Percentiles rank a stretch among this genome's conserved stretches.
These are phyloP conservation scores for Leccinellum rugosiceps DNA, from an alignment of 768 basidiomycete genomes.

Conservation along the genomic window DNA sequence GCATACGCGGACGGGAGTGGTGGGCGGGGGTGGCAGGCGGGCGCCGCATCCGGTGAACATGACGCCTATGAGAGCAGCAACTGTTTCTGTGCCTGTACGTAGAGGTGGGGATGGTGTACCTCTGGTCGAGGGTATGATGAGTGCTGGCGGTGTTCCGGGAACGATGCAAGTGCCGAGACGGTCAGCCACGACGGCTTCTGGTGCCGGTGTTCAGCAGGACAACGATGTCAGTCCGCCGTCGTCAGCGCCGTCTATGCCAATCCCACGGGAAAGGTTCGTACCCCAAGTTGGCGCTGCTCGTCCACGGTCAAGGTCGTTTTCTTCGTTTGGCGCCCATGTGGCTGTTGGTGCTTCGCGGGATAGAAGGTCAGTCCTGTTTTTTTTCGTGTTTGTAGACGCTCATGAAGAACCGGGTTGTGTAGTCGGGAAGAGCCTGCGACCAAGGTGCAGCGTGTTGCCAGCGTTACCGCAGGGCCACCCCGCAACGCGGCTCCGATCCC, in stretches of 20 bases:
- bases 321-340: constrained; percentile 52
- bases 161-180: constrained; percentile 21
- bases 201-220: background rate
- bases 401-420: background rate
- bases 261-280: constrained; percentile 63
- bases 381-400: background rate
- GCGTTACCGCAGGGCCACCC: background rate
- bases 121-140: background rate
- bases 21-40: background rate
- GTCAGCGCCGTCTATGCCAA: constrained; percentile 12
- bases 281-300: constrained; percentile 51
- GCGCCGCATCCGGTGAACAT: background rate
- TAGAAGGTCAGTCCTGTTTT: constrained; percentile 15
- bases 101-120: constrained; percentile 5
- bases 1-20: background rate
- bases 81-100: constrained; percentile 31
- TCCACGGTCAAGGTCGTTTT: constrained; percentile 70
- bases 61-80: constrained; percentile 27
- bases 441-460: background rate
- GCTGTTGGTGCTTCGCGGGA: background rate
- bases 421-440: constrained; percentile 26
- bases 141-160: background rate
- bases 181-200: constrained; percentile 1
- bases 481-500: constrained; percentile 16
- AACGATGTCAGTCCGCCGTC: background rate